Evolutionary conservation across 169 alveolate genomes (phyloP), one percentile per base, ranked within the genome.

Genomic region (Babesia ovis): DNA sequence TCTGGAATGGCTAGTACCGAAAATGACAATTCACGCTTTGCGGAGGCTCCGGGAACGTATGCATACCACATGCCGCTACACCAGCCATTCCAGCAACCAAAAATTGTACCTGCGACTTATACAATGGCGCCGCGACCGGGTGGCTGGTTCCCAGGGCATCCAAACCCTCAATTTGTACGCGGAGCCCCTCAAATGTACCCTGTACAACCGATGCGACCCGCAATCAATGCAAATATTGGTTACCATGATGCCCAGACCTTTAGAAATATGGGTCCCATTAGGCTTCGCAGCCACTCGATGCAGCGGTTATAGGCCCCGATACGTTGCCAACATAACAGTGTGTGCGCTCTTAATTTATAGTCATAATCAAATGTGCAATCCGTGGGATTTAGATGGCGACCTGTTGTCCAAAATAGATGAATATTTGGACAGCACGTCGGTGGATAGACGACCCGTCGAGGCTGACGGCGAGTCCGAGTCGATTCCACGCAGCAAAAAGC

Each of bases 371-470:
- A 48, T 39, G 64, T 37, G 54, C 34, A 25, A 51, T 32, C 14
- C 67, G 16, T 35, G 64, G 68, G 77, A 68, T n/a, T 12, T 53
- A 34, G 77, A 68, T 35, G 67, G 67, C 67, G 53, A 37, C 6
- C 5, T 53, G 54, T 61, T 68, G 67, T 64, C 64, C 77, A 51
- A 50, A 51, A 68, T 68, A 20, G 55, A 68, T 39, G 56, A 68
- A 48, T 68, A 68, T 45, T 23, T 68, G 14, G 42, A 67, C 23
- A 16, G 23, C 50, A 29, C 3, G 12, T 16, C 50, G 39, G 31
- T 4, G 50, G 51, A 22, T 9, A 18, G 32, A 6, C 64, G 64
- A 9, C 39, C 12, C 20, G 8, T 11, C n/a, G n/a, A 8, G 25
- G 29, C 9, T 35, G 57, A 34, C 35, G 25, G 11, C 9, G 70